A percentile compares a stretch with the other conserved stretches of the same genome.
These are phyloP conservation scores for Cercospora sp. DNA, from an alignment of 2,329 filamentous ascomycete genomes.

Conservation along the genomic window DNA sequence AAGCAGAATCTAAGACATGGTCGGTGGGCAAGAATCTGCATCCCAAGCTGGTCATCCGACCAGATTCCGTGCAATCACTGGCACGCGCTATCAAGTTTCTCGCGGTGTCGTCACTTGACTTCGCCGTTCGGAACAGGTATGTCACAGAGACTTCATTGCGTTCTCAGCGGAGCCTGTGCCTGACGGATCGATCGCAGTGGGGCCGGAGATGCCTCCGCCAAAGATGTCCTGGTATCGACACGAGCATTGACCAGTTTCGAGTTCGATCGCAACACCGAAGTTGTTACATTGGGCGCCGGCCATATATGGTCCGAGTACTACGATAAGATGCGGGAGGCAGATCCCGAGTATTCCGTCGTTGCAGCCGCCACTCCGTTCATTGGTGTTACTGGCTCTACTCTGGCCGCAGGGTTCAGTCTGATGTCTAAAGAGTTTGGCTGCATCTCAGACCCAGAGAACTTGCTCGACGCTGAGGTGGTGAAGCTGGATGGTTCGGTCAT, in stretches of 20 bases:
- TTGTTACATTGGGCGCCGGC: slow-evolving; percentile 5
- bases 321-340: slow-evolving; percentile 4
- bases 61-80: neutral
- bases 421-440: slow-evolving; percentile 12
- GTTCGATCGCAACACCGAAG: slow-evolving; percentile 8
- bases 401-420: slow-evolving; percentile 11
- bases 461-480: slow-evolving; percentile 12
- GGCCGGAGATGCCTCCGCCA: slow-evolving; percentile 2
- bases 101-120: neutral
- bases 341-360: slow-evolving; percentile 9
- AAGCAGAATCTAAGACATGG: slow-evolving; percentile 4
- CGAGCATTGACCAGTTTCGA: slow-evolving; percentile 1
- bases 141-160: neutral
- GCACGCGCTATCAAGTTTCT: slow-evolving; percentile 2
- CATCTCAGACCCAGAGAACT: slow-evolving; percentile 11
- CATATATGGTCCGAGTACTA: slow-evolving; percentile 9
- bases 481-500: slow-evolving; percentile 12
- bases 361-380: slow-evolving; percentile 7
- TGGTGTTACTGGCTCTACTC: slow-evolving; percentile 4
- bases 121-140: slow-evolving; percentile 1
- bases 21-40: slow-evolving; percentile 2
- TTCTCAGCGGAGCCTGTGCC: neutral
- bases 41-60: neutral
- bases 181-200: neutral
- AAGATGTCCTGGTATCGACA: slow-evolving; percentile 6